Evolutionary conservation across 805 yeast species (phyloP).

Genomic region (Wickerhamomyces subpelliculosus): DNA sequence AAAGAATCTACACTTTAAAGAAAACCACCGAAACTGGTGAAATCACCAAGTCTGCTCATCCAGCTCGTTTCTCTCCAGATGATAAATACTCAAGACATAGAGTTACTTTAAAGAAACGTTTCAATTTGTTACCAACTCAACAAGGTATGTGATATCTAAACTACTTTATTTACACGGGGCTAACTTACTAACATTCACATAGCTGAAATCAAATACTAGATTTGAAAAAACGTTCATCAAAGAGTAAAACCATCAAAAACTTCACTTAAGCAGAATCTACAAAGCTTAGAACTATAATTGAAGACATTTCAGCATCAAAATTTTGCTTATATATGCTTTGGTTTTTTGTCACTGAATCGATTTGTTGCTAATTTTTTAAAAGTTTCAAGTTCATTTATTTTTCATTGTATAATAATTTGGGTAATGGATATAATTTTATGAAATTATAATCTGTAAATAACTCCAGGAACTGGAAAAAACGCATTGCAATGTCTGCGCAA

Average conservation of each 20-base stretch:
- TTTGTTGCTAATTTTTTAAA: background rate
- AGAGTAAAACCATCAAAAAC: background rate
- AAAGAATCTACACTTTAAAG: conserved; percentile 88
- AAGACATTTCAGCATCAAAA: no score
- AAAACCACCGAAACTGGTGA: conserved; percentile 80
- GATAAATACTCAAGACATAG: conserved; percentile 99
- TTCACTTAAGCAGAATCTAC: background rate
- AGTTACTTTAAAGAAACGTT: conserved; percentile 96
- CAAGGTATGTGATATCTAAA: conserved; percentile 24
- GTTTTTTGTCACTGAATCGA: no score
- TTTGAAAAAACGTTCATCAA: background rate
- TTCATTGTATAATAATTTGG: background rate
- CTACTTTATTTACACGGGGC: no score
- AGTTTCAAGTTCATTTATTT: background rate
- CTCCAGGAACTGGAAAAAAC: no score
- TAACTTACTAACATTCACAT: background rate
- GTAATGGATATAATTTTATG: background rate
- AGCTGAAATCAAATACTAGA: conserved; percentile 5
- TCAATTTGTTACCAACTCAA: conserved; percentile 80
- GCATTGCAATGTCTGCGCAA: no score
- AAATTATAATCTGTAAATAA: no score
- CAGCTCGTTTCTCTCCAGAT: conserved; percentile 99
- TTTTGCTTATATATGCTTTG: no score
- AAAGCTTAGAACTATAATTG: background rate
- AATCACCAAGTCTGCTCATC: conserved; percentile 98